Conservation (phyloP, 2,329 filamentous ascomycete species). For the Pseudocercospora pini-densiflorae region DNA sequence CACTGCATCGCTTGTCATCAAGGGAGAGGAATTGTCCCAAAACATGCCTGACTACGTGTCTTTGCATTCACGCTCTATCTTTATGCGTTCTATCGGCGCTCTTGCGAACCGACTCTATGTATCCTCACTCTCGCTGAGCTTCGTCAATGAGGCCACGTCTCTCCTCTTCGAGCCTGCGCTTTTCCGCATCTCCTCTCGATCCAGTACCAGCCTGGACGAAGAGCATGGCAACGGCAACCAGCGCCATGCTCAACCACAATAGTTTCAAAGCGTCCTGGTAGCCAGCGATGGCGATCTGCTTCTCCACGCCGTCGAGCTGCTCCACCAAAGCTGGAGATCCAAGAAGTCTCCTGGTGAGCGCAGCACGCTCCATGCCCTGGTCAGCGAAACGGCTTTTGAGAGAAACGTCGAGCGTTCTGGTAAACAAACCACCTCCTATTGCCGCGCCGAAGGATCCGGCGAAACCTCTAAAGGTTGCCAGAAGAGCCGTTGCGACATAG, state of each 20-base stretch:
- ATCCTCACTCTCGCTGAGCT: neutral
- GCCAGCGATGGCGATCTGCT: slow-evolving; percentile 55
- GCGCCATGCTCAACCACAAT: slow-evolving; percentile 58
- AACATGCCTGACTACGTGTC: neutral
- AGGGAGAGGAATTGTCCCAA: neutral
- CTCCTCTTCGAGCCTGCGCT: slow-evolving; percentile 10
- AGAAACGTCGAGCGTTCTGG: slow-evolving; percentile 60
- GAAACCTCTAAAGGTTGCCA: slow-evolving; percentile 81
- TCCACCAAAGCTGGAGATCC: slow-evolving; percentile 63
- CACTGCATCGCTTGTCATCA: neutral
- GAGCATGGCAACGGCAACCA: slow-evolving; percentile 54
- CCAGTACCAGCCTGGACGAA: slow-evolving; percentile 63
- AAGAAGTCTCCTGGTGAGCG: slow-evolving; percentile 59
- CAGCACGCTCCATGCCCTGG: slow-evolving; percentile 44
- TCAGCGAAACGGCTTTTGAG: slow-evolving; percentile 63
- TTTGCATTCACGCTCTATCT: neutral
- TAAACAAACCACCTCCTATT: slow-evolving; percentile 77
- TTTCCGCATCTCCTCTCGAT: slow-evolving; percentile 45
- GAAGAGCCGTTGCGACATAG: slow-evolving; percentile 74
- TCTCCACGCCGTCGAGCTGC: slow-evolving; percentile 54
- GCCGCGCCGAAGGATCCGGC: slow-evolving; percentile 80
- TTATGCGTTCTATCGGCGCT: neutral
- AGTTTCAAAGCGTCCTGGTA: slow-evolving; percentile 60
- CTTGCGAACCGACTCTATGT: neutral
- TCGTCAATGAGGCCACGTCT: slow-evolving; percentile 43